phyloP scores from a whole-genome alignment of 139 green algal genomes.

The Chlorella ohadii region DNA sequence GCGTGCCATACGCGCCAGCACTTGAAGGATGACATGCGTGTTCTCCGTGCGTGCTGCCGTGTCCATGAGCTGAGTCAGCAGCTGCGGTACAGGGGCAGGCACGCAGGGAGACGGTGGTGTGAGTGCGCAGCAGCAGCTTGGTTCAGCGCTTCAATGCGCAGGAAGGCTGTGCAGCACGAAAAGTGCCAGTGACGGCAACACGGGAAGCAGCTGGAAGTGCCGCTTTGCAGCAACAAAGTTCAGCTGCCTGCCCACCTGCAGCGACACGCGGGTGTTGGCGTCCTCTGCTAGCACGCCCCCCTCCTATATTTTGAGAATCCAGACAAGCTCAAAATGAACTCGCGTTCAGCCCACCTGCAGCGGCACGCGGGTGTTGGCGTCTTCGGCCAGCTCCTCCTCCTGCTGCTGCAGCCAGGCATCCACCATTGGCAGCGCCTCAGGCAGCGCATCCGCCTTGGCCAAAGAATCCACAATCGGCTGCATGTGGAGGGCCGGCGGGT shows the following conservation, averaged over 20 bases:
- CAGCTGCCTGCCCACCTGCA: too few species aligned
- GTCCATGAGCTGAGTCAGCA: constrained; percentile 31
- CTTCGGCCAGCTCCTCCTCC: constrained; percentile 23
- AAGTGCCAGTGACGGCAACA: too few species aligned
- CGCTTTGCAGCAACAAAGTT: too few species aligned
- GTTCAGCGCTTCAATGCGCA: too few species aligned
- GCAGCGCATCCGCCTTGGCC: neutral
- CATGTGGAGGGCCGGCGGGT: neutral
- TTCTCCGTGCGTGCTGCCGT: constrained; percentile 25
- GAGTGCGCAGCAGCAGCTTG: too few species aligned
- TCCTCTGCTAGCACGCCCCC: too few species aligned
- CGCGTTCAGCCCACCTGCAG: constrained; percentile 6
- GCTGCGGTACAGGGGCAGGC: neutral
- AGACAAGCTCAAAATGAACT: too few species aligned
- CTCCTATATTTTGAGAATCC: too few species aligned
- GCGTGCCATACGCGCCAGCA: constrained; percentile 29
- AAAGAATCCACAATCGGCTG: constrained; percentile 10
- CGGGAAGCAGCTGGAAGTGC: too few species aligned
- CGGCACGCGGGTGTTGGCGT: neutral
- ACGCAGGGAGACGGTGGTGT: too few species aligned
- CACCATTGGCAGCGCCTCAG: constrained; percentile 18
- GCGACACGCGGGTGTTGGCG: too few species aligned
- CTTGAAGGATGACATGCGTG: constrained; percentile 9
- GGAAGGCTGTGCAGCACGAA: too few species aligned
- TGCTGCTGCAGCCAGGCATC: constrained; percentile 38